phyloP scores from a whole-genome alignment of 1,284 basidiomycete species.

The Leccinum solheimii region DNA sequence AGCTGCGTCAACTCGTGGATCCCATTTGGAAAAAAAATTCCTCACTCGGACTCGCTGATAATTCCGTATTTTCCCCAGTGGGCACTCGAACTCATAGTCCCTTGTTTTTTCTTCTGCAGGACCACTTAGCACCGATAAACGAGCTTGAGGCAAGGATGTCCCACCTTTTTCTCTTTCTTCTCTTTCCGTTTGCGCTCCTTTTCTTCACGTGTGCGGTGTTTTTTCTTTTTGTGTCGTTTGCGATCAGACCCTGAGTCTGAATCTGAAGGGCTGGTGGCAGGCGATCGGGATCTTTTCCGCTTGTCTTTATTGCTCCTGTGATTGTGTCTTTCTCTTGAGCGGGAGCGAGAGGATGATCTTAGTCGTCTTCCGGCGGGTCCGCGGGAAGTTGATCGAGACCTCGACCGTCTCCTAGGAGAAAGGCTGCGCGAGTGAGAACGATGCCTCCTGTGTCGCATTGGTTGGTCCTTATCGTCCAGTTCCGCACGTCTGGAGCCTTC shows the following conservation, averaged over 20 bases:
- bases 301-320: slow-evolving; percentile 31
- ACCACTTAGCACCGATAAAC: slow-evolving; percentile 1
- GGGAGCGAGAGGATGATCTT: slow-evolving; percentile 28
- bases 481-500: slow-evolving; percentile 15
- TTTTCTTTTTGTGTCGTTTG: slow-evolving; percentile 48
- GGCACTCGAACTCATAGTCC: slow-evolving; percentile 46
- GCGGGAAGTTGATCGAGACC: slow-evolving; percentile 30
- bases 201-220: slow-evolving; percentile 47
- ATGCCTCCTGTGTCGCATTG: slow-evolving; percentile 3
- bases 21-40: not conserved
- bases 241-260: slow-evolving; percentile 40
- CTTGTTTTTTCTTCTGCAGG: slow-evolving; percentile 57
- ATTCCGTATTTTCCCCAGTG: slow-evolving; percentile 90
- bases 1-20: slow-evolving; percentile 15
- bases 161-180: slow-evolving; percentile 67
- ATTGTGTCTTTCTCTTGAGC: slow-evolving; percentile 29
- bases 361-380: slow-evolving; percentile 16
- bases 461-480: slow-evolving; percentile 7
- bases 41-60: slow-evolving; percentile 81
- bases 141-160: slow-evolving; percentile 4
- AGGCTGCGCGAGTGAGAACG: slow-evolving; percentile 27
- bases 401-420: slow-evolving; percentile 24
- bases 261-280: slow-evolving; percentile 35
- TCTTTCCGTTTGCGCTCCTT: slow-evolving; percentile 63
- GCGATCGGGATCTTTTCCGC: slow-evolving; percentile 42